These are phyloP conservation scores for Marchantia paleacea DNA, from an alignment of 225 moss, liverwort and hornwort species.

Conservation along the genomic window DNA sequence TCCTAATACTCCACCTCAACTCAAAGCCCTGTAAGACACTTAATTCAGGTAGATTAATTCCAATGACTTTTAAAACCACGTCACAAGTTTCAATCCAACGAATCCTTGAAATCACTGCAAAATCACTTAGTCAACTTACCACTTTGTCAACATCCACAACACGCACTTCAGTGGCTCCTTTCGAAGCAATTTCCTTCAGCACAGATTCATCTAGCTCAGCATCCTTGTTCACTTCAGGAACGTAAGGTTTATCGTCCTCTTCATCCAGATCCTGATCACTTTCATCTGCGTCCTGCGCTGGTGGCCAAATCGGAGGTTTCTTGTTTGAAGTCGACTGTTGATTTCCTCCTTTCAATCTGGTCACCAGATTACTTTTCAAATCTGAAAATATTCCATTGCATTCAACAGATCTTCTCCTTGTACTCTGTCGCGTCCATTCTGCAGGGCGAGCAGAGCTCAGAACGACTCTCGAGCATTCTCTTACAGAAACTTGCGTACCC, in stretches of 20 bases:
- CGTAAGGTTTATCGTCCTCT: constrained; percentile 13
- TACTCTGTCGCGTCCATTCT: neutral
- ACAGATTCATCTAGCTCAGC: constrained; percentile 25
- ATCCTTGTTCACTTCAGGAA: constrained; percentile 30
- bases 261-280: constrained; percentile 6
- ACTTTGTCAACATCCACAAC: constrained; percentile 32
- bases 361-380: constrained; percentile 23
- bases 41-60: neutral
- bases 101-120: neutral
- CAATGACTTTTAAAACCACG: neutral
- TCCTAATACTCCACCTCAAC: too few species aligned
- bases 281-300: constrained; percentile 19
- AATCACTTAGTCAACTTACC: constrained; percentile 3
- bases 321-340: neutral
- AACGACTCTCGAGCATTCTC: neutral
- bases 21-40: neutral
- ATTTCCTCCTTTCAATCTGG: constrained; percentile 12
- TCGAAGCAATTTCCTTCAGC: constrained; percentile 29
- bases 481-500: neutral
- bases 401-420: constrained; percentile 17
- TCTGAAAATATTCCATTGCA: constrained; percentile 26
- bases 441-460: neutral
- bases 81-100: too few species aligned
- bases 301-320: constrained; percentile 19
- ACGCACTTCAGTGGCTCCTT: constrained; percentile 30